Evolutionary conservation across 2,329 filamentous ascomycete genomes (phyloP).

Genomic region (Dichotomopilus funicola): DNA sequence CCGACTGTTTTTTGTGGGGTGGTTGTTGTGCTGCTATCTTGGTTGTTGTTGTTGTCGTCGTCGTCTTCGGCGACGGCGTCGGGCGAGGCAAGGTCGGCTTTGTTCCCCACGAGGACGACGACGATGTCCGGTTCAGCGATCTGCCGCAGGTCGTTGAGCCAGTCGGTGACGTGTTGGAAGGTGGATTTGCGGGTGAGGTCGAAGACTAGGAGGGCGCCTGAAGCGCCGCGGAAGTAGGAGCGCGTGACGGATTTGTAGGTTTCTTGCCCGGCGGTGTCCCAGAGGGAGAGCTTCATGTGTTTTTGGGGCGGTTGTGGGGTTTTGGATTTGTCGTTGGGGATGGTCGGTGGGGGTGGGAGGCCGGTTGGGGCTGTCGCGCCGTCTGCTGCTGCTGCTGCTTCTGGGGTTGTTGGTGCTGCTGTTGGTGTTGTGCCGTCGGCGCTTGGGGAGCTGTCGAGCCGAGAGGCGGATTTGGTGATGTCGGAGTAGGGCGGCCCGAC

Average conservation of each 20-base stretch:
- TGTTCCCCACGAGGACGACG: conserved; percentile 92
- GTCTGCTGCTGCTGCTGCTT: conserved; percentile 4
- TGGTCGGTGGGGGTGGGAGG: conserved; percentile 46
- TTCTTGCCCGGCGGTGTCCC: conserved; percentile 96
- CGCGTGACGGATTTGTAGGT: conserved; percentile 95
- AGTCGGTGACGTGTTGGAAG: conserved; percentile 82
- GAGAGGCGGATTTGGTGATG: conserved; percentile 15
- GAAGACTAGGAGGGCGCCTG: conserved; percentile 75
- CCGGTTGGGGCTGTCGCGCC: conserved; percentile 27
- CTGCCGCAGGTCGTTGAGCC: conserved; percentile 87
- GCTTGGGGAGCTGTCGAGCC: background rate
- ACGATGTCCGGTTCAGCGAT: conserved; percentile 96
- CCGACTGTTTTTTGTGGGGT: conserved; percentile 14
- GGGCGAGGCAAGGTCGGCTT: conserved; percentile 66
- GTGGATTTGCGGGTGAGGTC: conserved; percentile 83
- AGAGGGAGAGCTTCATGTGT: conserved; percentile 89
- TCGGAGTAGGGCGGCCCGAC: conserved; percentile 16
- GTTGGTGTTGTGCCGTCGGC: background rate
- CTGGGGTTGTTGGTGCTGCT: background rate
- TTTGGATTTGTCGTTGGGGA: conserved; percentile 10
- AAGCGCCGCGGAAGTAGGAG: conserved; percentile 81
- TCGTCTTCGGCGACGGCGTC: conserved; percentile 28
- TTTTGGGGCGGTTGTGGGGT: conserved; percentile 42
- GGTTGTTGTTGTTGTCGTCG: background rate
- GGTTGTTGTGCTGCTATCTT: background rate